Conservation (phyloP, 108 stramenopile genomes). For the Nitzschia palea region DNA sequence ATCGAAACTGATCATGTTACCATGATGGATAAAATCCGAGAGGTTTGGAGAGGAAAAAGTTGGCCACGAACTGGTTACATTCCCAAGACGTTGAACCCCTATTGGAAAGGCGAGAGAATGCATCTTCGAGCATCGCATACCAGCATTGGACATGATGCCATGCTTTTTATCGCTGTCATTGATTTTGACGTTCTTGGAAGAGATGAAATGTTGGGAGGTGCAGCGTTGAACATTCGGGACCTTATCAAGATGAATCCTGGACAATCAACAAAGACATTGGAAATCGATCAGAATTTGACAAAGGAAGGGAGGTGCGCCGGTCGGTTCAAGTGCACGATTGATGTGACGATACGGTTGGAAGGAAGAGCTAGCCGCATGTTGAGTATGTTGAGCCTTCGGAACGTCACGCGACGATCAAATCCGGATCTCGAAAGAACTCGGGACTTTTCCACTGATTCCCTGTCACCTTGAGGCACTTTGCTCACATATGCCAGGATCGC, state of each 20-base stretch:
- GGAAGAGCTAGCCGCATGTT: no score
- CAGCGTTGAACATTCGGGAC: slow-evolving; percentile 47
- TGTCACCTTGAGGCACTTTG: no score
- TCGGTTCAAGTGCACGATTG: slow-evolving; percentile 19
- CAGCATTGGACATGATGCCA: slow-evolving; percentile 30
- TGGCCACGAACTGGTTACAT: slow-evolving; percentile 38
- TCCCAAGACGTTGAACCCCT: slow-evolving; percentile 40
- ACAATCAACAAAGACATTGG: not conserved
- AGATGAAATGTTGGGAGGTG: slow-evolving; percentile 53
- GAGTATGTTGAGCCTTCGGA: no score
- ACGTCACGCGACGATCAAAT: no score
- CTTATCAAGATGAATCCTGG: slow-evolving; percentile 12
- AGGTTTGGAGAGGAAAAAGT: slow-evolving; percentile 28
- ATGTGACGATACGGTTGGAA: slow-evolving; percentile 6
- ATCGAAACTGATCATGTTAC: slow-evolving; percentile 23
- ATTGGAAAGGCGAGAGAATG: slow-evolving; percentile 25
- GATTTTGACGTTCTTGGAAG: slow-evolving; percentile 50
- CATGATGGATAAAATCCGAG: slow-evolving; percentile 38
- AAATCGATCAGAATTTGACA: slow-evolving; percentile 5
- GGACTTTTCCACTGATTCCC: no score
- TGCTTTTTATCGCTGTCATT: slow-evolving; percentile 54
- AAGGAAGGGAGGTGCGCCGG: slow-evolving; percentile 9
- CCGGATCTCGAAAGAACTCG: no score
- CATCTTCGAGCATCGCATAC: not conserved
- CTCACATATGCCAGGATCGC: no score